Evolutionary conservation across 164 flowering plant species (phyloP).

Genomic region (Sextonia rubra): DNA sequence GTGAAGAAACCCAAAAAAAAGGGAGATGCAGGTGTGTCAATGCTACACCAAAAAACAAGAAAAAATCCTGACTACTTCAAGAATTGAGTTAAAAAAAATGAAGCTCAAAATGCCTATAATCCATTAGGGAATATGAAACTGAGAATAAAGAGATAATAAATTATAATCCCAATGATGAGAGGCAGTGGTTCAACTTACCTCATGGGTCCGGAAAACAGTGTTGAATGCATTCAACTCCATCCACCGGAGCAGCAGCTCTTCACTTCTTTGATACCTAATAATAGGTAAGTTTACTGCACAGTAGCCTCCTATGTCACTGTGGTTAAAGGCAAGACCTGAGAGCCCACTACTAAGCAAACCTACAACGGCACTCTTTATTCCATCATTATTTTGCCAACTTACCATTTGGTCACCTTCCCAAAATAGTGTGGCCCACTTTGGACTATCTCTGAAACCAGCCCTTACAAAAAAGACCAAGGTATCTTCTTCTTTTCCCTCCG

Average conservation of each 20-base stretch:
- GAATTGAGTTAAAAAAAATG: neutral
- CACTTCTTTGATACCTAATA: slow-evolving; percentile 59
- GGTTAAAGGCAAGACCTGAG: slow-evolving; percentile 77
- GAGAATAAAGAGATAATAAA: neutral
- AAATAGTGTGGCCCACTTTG: slow-evolving; percentile 77
- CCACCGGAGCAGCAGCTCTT: slow-evolving; percentile 77
- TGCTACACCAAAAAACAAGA: neutral
- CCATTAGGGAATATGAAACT: neutral
- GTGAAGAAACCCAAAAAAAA: neutral
- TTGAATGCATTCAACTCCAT: slow-evolving; percentile 84
- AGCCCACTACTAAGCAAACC: slow-evolving; percentile 83
- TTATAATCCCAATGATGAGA: neutral
- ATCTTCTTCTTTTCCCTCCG: slow-evolving; percentile 42
- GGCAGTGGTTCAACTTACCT: slow-evolving; percentile 37
- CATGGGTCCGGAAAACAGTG: slow-evolving; percentile 71
- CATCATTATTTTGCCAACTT: slow-evolving; percentile 85
- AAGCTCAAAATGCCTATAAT: neutral
- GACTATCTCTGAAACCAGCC: slow-evolving; percentile 78
- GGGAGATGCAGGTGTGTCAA: neutral
- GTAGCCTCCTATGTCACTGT: slow-evolving; percentile 90
- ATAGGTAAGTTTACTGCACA: slow-evolving; percentile 73
- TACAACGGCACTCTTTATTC: slow-evolving; percentile 79
- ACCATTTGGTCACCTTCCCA: slow-evolving; percentile 98
- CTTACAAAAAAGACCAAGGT: slow-evolving; percentile 74
- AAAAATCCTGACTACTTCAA: neutral